Evolutionary conservation across 2,329 filamentous ascomycete species (phyloP).

Genomic region (Metarhizium robertsii): DNA sequence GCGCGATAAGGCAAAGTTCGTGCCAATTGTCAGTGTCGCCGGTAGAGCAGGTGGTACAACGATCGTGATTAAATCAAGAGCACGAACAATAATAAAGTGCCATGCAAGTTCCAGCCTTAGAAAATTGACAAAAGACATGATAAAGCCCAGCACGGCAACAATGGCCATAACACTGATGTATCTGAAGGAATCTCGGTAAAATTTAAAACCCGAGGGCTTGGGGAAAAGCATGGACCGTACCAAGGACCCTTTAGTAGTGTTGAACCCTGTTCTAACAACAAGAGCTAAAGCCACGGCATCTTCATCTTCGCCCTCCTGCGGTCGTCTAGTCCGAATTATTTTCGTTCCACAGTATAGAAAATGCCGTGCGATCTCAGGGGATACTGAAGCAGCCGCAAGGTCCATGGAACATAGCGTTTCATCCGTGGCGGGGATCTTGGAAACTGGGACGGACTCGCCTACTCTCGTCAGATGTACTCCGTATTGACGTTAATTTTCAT

Average conservation of each 20-base stretch:
- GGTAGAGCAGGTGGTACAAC: slow-evolving; percentile 92
- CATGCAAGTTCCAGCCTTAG: slow-evolving; percentile 72
- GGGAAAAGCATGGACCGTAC: slow-evolving; percentile 98
- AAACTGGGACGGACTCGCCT: slow-evolving; percentile 93
- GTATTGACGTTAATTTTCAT: slow-evolving; percentile 19
- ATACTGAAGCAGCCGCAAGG: slow-evolving; percentile 70
- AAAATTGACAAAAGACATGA: slow-evolving; percentile 90
- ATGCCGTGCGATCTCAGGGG: slow-evolving; percentile 74
- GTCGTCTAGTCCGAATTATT: slow-evolving; percentile 80
- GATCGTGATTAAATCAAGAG: slow-evolving; percentile 92
- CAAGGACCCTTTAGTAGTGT: slow-evolving; percentile 91
- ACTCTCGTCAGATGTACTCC: slow-evolving; percentile 4
- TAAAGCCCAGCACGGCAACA: slow-evolving; percentile 78
- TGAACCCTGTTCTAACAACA: slow-evolving; percentile 90
- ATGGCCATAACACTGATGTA: slow-evolving; percentile 95
- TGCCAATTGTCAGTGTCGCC: slow-evolving; percentile 91
- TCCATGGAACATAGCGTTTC: slow-evolving; percentile 69
- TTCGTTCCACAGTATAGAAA: slow-evolving; percentile 94
- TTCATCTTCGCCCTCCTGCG: slow-evolving; percentile 75
- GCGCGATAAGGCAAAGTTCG: slow-evolving; percentile 82
- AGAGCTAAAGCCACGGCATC: slow-evolving; percentile 88
- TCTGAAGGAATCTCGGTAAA: slow-evolving; percentile 93
- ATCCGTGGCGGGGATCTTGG: slow-evolving; percentile 77
- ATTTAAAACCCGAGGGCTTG: slow-evolving; percentile 96
- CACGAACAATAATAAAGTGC: slow-evolving; percentile 86